A percentile compares a stretch with the other conserved stretches of the same genome.
Evolutionary conservation across 202 grass and related monocot genomes (phyloP).

Genomic region (Dendrocalamus latiflorus): DNA sequence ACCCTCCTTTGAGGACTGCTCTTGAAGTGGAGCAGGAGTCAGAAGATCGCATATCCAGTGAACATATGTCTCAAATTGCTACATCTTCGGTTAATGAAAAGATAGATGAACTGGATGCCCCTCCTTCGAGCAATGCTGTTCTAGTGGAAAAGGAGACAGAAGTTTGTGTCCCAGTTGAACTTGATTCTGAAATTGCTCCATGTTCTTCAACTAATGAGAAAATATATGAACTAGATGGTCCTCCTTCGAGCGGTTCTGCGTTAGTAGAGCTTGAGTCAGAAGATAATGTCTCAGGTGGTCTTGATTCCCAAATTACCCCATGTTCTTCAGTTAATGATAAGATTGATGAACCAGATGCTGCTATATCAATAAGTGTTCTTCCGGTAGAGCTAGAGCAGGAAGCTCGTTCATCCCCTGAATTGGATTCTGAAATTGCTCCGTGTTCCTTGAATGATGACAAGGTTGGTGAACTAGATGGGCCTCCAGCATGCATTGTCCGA

Average conservation of each 20-base stretch:
- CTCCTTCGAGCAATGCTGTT: constrained; percentile 5
- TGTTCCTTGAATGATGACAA: constrained; percentile 18
- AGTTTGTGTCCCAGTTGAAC: constrained; percentile 17
- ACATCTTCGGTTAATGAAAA: constrained; percentile 21
- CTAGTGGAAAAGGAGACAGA: not conserved
- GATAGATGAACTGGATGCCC: constrained; percentile 15
- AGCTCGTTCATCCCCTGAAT: constrained; percentile 6
- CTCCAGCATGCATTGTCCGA: not conserved
- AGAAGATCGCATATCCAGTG: not conserved
- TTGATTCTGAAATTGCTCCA: constrained; percentile 19
- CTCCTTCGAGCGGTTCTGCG: too few species aligned
- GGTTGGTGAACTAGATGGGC: constrained; percentile 17
- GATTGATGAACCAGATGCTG: constrained; percentile 11
- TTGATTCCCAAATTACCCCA: constrained; percentile 6
- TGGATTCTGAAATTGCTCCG: constrained; percentile 13
- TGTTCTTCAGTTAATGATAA: constrained; percentile 22
- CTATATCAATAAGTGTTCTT: not conserved
- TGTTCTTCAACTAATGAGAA: constrained; percentile 20
- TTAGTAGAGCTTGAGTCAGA: constrained; percentile 25
- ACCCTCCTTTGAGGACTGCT: constrained; percentile 30
- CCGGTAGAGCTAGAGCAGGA: constrained; percentile 20
- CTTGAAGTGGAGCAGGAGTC: constrained; percentile 8
- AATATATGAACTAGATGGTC: constrained; percentile 10
- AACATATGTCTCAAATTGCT: constrained; percentile 25
- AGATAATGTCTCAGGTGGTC: constrained; percentile 14